Evolutionary conservation across 2,329 filamentous ascomycete genomes (phyloP).

Genomic region (Dactylellina sp.): DNA sequence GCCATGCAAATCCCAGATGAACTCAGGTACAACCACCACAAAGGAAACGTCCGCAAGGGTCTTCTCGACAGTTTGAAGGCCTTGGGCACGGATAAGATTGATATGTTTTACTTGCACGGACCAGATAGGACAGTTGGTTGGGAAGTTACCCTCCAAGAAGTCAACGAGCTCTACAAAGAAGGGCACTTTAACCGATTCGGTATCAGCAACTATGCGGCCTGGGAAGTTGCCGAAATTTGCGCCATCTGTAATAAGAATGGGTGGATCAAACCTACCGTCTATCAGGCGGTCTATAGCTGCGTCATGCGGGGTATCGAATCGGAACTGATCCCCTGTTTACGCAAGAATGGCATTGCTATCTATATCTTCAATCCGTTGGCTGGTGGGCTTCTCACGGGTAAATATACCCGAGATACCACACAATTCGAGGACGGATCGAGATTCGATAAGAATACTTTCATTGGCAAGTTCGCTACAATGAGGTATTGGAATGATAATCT

Average conservation of each 20-base stretch:
- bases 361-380: slow-evolving; percentile 86
- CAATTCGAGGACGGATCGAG: slow-evolving; percentile 57
- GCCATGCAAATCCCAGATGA: slow-evolving; percentile 8
- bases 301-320: slow-evolving; percentile 80
- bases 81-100: slow-evolving; percentile 65
- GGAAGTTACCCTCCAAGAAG: slow-evolving; percentile 79
- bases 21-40: slow-evolving; percentile 29
- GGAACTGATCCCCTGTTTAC: slow-evolving; percentile 79
- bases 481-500: slow-evolving; percentile 79
- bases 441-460: slow-evolving; percentile 71
- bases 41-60: slow-evolving; percentile 19
- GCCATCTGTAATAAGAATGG: slow-evolving; percentile 81
- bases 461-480: slow-evolving; percentile 71
- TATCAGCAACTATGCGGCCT: slow-evolving; percentile 85
- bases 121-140: slow-evolving; percentile 77
- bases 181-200: slow-evolving; percentile 86
- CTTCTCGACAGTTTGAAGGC: slow-evolving; percentile 45
- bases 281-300: slow-evolving; percentile 88
- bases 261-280: slow-evolving; percentile 86
- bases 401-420: slow-evolving; percentile 72
- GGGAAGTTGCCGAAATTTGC: slow-evolving; percentile 86
- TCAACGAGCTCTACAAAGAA: slow-evolving; percentile 84
- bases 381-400: slow-evolving; percentile 82
- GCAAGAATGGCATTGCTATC: slow-evolving; percentile 80
- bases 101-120: slow-evolving; percentile 83